A percentile compares a stretch with the other conserved stretches of the same genome.
Conservation (phyloP, 805 yeast species). For the Wickerhamomyces bovis region DNA sequence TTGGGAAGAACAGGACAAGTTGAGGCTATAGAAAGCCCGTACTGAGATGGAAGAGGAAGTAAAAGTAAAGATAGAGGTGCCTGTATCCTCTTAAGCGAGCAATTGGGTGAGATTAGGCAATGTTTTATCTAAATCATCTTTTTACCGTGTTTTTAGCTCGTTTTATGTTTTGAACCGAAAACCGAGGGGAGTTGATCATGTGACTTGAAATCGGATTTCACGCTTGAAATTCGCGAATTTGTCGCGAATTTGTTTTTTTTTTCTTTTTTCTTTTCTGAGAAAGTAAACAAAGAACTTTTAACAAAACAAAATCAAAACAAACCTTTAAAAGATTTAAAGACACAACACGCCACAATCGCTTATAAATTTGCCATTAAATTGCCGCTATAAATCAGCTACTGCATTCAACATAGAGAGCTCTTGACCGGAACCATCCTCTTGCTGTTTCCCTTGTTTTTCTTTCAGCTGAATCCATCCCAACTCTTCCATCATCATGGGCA, state of each 20-base stretch:
- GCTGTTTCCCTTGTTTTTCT: not conserved
- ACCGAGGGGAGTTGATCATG: not conserved
- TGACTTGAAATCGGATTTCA: not conserved
- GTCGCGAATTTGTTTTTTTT: not conserved
- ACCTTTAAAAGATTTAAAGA: not conserved
- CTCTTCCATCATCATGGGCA: not conserved
- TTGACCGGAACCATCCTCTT: too few relatives aligned
- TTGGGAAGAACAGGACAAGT: too few relatives aligned
- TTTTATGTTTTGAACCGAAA: too few relatives aligned
- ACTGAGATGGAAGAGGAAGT: too few relatives aligned
- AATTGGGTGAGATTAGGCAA: not conserved
- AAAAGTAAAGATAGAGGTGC: too few relatives aligned
- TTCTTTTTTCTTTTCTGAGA: not conserved
- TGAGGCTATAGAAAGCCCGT: not conserved
- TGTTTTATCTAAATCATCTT: not conserved
- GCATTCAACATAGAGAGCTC: not conserved
- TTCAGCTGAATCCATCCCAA: not conserved
- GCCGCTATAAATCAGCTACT: too few relatives aligned
- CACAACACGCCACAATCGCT: not conserved
- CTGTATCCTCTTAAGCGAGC: too few relatives aligned
- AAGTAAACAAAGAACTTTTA: not conserved
- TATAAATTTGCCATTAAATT: too few relatives aligned
- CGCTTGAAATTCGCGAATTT: not conserved
- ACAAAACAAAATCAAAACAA: not conserved
- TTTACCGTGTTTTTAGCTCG: too few relatives aligned